phyloP scores from a whole-genome alignment of 2,329 filamentous ascomycete species.

The Venturia aucupariae region DNA sequence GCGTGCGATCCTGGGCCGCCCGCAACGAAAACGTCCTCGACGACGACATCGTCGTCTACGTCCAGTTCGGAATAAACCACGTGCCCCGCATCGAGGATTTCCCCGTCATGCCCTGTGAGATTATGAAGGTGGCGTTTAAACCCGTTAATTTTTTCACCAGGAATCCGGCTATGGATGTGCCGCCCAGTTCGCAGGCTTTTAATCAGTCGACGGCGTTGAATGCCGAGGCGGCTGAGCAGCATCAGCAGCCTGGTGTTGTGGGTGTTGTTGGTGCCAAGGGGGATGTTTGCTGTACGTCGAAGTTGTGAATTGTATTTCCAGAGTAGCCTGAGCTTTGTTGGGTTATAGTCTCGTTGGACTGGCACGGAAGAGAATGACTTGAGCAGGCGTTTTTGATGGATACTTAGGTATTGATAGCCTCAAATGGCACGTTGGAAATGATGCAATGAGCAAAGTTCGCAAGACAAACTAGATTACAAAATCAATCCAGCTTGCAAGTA shows the following conservation, averaged over 20 bases:
- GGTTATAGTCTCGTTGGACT: neutral
- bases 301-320: conserved; percentile 16
- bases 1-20: conserved; percentile 41
- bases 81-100: conserved; percentile 48
- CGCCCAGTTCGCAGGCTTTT: conserved; percentile 40
- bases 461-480: neutral
- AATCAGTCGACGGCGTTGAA: conserved; percentile 32
- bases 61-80: conserved; percentile 51
- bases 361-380: neutral
- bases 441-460: neutral
- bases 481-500: no score
- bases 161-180: conserved; percentile 52
- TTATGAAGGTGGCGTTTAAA: conserved; percentile 47
- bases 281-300: conserved; percentile 31
- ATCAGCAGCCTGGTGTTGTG: conserved; percentile 5
- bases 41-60: conserved; percentile 47
- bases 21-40: conserved; percentile 46
- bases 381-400: neutral
- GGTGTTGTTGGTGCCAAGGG: conserved; percentile 17
- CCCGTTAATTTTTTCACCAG: conserved; percentile 51
- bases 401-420: neutral
- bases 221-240: conserved; percentile 27
- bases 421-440: neutral
- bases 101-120: conserved; percentile 51
- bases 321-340: neutral